A percentile compares a stretch with the other conserved stretches of the same genome.
These are phyloP conservation scores for Candida neerlandica DNA, from an alignment of 1,139 yeast species.

Conservation along the genomic window DNA sequence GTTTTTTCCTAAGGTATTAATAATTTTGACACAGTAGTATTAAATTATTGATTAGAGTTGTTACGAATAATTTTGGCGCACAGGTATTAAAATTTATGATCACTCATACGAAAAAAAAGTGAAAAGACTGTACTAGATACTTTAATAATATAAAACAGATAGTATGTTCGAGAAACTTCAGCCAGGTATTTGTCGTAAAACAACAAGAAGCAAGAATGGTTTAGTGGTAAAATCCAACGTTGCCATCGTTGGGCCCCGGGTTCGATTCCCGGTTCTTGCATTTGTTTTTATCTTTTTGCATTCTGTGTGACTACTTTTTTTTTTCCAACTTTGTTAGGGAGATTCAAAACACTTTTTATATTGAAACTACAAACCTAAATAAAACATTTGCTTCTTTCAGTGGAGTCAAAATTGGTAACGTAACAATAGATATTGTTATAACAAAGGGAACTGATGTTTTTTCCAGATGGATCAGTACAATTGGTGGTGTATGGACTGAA, in stretches of 20 bases:
- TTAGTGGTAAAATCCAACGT: constrained; percentile 23
- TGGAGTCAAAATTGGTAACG: constrained; percentile 14
- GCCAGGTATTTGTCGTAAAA: too few species aligned
- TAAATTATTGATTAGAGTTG: too few species aligned
- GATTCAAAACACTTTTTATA: background rate
- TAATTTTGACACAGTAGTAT: too few species aligned
- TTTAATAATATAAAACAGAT: too few species aligned
- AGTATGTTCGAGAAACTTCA: too few species aligned
- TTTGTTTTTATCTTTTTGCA: constrained; percentile 9
- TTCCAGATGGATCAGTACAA: constrained; percentile 37
- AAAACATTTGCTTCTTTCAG: constrained; percentile 14
- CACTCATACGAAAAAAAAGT: too few species aligned
- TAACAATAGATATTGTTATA: constrained; percentile 43
- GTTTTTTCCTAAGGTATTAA: too few species aligned
- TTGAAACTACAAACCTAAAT: background rate
- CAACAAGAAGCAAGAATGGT: constrained; percentile 13
- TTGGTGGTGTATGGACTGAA: constrained; percentile 52
- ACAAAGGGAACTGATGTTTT: constrained; percentile 11
- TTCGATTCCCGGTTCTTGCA: constrained; percentile 24
- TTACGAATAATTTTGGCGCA: too few species aligned
- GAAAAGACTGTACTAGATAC: too few species aligned
- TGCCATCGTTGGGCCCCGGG: constrained; percentile 24
- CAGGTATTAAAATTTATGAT: too few species aligned
- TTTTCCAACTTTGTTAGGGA: background rate
- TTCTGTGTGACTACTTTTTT: constrained; percentile 56